phyloP scores from a whole-genome alignment of 495 filamentous ascomycete genomes.

The Antarctomyces pellizariae region DNA sequence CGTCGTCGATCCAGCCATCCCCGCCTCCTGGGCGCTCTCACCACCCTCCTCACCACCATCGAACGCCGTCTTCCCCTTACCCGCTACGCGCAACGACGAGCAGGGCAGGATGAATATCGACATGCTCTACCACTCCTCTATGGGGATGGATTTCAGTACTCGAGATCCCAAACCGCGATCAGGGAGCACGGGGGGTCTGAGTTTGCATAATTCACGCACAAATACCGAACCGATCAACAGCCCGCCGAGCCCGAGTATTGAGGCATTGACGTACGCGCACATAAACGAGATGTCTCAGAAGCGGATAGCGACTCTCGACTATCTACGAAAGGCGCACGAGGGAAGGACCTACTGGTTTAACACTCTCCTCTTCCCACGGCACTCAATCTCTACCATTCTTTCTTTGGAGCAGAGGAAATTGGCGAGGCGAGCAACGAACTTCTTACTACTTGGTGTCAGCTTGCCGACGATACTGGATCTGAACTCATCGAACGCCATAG shows the following conservation, averaged over 20 bases:
- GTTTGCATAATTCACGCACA: too few relatives aligned
- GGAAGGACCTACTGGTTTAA: conserved; percentile 96
- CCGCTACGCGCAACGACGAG: too few relatives aligned
- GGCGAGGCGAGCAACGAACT: conserved; percentile 70
- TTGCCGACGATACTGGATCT: conserved; percentile 75
- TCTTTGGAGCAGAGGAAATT: conserved; percentile 70
- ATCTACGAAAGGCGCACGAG: conserved; percentile 82
- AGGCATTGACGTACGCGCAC: conserved; percentile 38
- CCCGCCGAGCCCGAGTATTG: conserved; percentile 34
- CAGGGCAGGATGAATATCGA: too few relatives aligned
- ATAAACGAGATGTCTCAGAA: conserved; percentile 80
- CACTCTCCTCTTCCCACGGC: conserved; percentile 70
- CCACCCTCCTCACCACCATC: too few relatives aligned
- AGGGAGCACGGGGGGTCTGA: too few relatives aligned
- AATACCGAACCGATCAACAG: too few relatives aligned
- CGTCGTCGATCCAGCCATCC: too few relatives aligned
- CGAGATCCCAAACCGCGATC: too few relatives aligned
- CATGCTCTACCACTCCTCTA: too few relatives aligned
- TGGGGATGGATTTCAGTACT: too few relatives aligned
- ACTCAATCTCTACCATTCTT: conserved; percentile 56
- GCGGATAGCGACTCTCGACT: conserved; percentile 88
- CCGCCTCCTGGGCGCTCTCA: too few relatives aligned
- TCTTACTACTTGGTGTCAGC: conserved; percentile 76
- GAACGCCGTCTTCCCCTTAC: too few relatives aligned
- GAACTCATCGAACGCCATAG: conserved; percentile 45